These are phyloP conservation scores for Lagenaria siceraria DNA, from an alignment of 306 rosid species.

Conservation along the genomic window DNA sequence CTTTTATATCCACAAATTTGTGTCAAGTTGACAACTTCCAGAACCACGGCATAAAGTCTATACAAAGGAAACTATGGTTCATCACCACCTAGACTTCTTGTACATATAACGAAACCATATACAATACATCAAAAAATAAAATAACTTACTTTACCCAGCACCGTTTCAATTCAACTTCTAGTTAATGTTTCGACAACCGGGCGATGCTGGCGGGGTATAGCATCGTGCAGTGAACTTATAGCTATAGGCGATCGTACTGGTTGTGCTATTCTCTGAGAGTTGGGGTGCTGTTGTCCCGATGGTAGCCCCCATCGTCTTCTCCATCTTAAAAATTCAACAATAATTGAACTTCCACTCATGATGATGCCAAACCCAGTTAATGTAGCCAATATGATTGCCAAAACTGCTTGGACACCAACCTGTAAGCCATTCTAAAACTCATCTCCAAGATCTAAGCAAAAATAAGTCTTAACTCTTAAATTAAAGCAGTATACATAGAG, in stretches of 20 bases:
- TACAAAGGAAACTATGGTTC: neutral
- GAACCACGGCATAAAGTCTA: neutral
- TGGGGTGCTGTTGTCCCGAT: conserved; percentile 23
- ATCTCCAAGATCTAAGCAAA: too few species aligned
- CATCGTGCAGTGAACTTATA: conserved; percentile 13
- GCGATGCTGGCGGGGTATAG: conserved; percentile 9
- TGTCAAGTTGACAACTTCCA: neutral
- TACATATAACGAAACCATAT: neutral
- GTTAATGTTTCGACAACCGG: conserved; percentile 13
- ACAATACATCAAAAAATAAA: neutral
- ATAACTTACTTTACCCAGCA: neutral
- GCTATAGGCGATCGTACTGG: conserved; percentile 17
- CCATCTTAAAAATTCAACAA: conserved; percentile 44
- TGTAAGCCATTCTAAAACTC: conserved; percentile 19
- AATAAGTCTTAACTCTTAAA: neutral
- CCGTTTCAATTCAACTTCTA: conserved; percentile 9
- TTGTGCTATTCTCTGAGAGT: conserved; percentile 15
- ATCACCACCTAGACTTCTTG: neutral
- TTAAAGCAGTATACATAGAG: neutral
- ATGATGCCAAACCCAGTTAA: conserved; percentile 83
- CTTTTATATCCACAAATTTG: neutral
- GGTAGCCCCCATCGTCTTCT: conserved; percentile 37
- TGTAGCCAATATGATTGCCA: conserved; percentile 76
- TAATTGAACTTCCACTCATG: conserved; percentile 83
- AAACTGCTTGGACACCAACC: conserved; percentile 65